phyloP scores from a whole-genome alignment of 306 rosid species.

The Lablab purpureus region DNA sequence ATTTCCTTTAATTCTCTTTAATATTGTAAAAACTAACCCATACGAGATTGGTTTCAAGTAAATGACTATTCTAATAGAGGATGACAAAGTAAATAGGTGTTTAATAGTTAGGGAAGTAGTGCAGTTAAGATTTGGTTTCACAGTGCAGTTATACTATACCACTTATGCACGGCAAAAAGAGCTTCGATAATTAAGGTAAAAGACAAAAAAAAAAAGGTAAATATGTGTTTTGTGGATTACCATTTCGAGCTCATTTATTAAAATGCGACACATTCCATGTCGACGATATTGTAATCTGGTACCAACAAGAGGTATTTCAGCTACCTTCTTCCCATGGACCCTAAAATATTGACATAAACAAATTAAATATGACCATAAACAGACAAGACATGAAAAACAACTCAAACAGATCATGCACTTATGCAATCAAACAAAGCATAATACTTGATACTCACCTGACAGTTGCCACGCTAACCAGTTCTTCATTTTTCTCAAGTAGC shows the following conservation, averaged over 20 bases:
- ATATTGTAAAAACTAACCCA: too few relatives aligned
- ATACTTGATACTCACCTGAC: constrained; percentile 63
- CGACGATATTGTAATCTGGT: constrained; percentile 82
- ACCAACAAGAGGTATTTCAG: constrained; percentile 88
- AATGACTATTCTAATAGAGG: too few relatives aligned
- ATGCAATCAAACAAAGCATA: constrained; percentile 26
- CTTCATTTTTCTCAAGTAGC: constrained; percentile 78
- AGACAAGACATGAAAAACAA: constrained; percentile 23
- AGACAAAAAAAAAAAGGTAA: background rate
- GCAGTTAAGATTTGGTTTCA: too few relatives aligned
- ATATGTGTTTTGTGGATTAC: constrained; percentile 45
- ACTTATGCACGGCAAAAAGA: background rate
- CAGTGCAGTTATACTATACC: too few relatives aligned
- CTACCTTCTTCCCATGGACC: constrained; percentile 79
- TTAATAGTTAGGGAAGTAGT: too few relatives aligned
- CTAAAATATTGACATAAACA: constrained; percentile 51
- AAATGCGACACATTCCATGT: constrained; percentile 83
- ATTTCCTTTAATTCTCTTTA: too few relatives aligned
- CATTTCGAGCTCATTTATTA: constrained; percentile 89
- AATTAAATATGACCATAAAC: constrained; percentile 28
- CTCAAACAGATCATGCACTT: constrained; percentile 12
- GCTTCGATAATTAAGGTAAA: background rate
- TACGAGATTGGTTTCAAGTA: too few relatives aligned
- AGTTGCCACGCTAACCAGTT: constrained; percentile 78
- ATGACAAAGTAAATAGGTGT: too few relatives aligned